Conservation (phyloP, 2,329 filamentous ascomycete genomes). For the Penicillium sp. region DNA sequence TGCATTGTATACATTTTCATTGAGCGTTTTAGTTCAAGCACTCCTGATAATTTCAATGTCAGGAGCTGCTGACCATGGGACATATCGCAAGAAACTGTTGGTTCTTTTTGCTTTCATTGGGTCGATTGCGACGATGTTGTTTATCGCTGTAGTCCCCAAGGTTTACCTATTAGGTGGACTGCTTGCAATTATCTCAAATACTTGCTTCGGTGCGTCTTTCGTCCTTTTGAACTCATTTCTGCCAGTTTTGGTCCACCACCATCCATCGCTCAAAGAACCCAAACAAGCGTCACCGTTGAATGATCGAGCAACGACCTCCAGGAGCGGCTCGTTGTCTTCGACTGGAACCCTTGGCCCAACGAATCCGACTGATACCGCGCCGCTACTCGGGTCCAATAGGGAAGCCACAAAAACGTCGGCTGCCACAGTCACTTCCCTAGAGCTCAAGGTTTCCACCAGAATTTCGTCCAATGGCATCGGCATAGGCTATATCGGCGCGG, state of each 20-base stretch:
- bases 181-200: constrained; percentile 86
- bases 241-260: constrained; percentile 83
- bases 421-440: constrained; percentile 49
- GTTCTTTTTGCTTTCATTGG: constrained; percentile 82
- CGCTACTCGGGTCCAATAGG: constrained; percentile 26
- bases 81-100: constrained; percentile 83
- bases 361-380: constrained; percentile 24
- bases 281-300: constrained; percentile 2
- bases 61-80: constrained; percentile 90
- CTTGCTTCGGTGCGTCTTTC: constrained; percentile 90
- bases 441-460: constrained; percentile 79
- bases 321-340: constrained; percentile 6
- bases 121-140: constrained; percentile 80
- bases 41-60: constrained; percentile 94
- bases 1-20: constrained; percentile 96
- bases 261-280: constrained; percentile 54
- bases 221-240: constrained; percentile 94
- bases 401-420: constrained; percentile 4
- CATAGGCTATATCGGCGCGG: constrained; percentile 84
- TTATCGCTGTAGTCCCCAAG: constrained; percentile 72
- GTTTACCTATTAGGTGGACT: constrained; percentile 79
- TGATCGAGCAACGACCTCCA: constrained; percentile 1
- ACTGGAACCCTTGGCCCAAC: neutral
- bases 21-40: constrained; percentile 85
- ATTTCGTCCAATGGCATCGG: constrained; percentile 92